Evolutionary conservation across 2,329 filamentous ascomycete genomes (phyloP).

Genomic region (Colletotrichum sp.): DNA sequence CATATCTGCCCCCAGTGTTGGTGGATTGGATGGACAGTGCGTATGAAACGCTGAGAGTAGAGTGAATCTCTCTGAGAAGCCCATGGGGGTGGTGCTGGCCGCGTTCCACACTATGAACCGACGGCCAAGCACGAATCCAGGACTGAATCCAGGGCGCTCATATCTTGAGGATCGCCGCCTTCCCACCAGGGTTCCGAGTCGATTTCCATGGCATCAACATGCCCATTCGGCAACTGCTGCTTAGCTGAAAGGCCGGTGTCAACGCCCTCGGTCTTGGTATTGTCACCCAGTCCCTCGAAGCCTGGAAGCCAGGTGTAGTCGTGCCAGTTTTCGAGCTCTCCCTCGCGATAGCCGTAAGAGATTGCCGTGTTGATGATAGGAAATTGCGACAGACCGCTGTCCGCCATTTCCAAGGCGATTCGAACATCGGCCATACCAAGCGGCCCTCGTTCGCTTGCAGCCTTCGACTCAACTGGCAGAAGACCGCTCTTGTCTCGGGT

Average conservation of each 20-base stretch:
- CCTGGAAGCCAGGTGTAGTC: conserved; percentile 60
- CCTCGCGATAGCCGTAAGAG: conserved; percentile 74
- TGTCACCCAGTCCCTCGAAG: neutral
- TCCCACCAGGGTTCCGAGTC: conserved; percentile 66
- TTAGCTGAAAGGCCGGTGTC: conserved; percentile 35
- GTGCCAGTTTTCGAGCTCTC: conserved; percentile 72
- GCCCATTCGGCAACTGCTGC: conserved; percentile 50
- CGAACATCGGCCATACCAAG: conserved; percentile 81
- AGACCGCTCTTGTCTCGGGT: conserved; percentile 77
- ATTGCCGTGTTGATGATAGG: conserved; percentile 76
- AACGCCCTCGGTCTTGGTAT: conserved; percentile 24
- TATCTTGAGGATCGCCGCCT: conserved; percentile 58
- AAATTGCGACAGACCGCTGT: conserved; percentile 78
- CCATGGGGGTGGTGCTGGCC: neutral
- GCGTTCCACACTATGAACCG: conserved; percentile 32
- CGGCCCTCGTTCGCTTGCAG: conserved; percentile 72
- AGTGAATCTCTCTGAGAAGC: neutral
- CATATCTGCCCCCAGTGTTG: conserved; percentile 7
- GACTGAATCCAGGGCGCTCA: conserved; percentile 57
- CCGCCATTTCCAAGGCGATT: conserved; percentile 76
- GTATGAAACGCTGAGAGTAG: conserved; percentile 8
- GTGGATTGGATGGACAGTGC: neutral
- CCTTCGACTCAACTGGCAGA: conserved; percentile 81
- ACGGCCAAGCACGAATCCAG: conserved; percentile 62
- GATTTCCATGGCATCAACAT: conserved; percentile 63